A percentile compares a stretch with the other conserved stretches of the same genome.
phyloP scores from a whole-genome alignment of 768 basidiomycete genomes.

The Mycena latifolia region DNA sequence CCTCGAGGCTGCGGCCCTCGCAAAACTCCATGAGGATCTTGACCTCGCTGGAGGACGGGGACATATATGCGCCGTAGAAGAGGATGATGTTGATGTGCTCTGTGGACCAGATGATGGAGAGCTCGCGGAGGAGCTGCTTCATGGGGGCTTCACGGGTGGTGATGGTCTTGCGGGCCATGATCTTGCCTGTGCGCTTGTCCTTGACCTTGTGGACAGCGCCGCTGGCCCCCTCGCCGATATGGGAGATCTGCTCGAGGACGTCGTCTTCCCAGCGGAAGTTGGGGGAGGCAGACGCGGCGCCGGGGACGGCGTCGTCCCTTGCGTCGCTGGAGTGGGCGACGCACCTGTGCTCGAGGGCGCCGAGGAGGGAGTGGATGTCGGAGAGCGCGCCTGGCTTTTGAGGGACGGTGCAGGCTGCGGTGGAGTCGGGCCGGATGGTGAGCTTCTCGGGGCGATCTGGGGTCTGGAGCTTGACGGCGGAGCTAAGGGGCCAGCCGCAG shows the following conservation, averaged over 20 bases:
- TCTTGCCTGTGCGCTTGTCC: conserved; percentile 80
- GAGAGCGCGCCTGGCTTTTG: conserved; percentile 47
- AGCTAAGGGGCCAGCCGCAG: conserved; percentile 55
- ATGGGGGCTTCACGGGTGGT: conserved; percentile 91
- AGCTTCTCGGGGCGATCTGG: conserved; percentile 50
- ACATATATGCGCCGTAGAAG: conserved; percentile 94
- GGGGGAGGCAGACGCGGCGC: conserved; percentile 32
- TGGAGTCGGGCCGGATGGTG: conserved; percentile 56
- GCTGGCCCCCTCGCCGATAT: conserved; percentile 95
- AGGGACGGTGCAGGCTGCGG: conserved; percentile 39
- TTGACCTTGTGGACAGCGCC: conserved; percentile 96
- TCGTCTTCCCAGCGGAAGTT: conserved; percentile 72
- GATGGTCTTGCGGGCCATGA: conserved; percentile 96
- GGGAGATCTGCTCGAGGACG: conserved; percentile 77
- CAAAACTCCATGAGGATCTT: conserved; percentile 95
- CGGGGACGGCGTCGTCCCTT: conserved; percentile 37
- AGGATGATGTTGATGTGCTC: conserved; percentile 89
- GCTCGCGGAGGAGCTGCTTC: conserved; percentile 93
- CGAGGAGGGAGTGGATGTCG: conserved; percentile 54
- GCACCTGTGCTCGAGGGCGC: conserved; percentile 49
- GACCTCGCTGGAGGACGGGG: conserved; percentile 89
- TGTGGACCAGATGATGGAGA: conserved; percentile 89
- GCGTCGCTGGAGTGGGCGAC: conserved; percentile 32
- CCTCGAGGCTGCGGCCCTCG: conserved; percentile 91
- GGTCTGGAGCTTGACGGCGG: conserved; percentile 39